A percentile compares a stretch with the other conserved stretches of the same genome.
phyloP scores from a whole-genome alignment of 805 yeast species.

The Jamesozyma gamospora region DNA sequence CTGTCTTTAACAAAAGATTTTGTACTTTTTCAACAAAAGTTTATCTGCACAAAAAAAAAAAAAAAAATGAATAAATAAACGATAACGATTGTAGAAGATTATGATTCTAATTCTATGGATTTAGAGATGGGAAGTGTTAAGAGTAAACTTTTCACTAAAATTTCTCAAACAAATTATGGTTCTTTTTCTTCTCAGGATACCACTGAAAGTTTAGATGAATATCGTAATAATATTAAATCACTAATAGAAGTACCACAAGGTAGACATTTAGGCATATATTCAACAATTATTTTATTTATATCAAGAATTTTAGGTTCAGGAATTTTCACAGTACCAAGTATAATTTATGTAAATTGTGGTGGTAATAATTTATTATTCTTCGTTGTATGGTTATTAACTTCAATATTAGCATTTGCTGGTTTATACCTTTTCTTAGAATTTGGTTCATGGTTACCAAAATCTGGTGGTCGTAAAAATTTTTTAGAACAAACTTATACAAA shows the following conservation, averaged over 20 bases:
- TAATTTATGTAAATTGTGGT: constrained; percentile 57
- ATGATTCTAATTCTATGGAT: neutral
- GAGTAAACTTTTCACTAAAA: neutral
- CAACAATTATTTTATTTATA: constrained; percentile 54
- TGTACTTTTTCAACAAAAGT: too few species aligned
- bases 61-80: too few species aligned
- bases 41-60: too few species aligned
- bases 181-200: constrained; percentile 7
- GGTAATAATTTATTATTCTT: constrained; percentile 55
- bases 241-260: constrained; percentile 49
- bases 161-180: neutral
- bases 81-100: neutral
- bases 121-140: neutral
- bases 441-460: constrained; percentile 60
- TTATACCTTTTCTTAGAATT: constrained; percentile 56
- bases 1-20: too few species aligned
- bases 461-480: constrained; percentile 70
- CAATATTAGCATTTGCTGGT: constrained; percentile 55
- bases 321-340: constrained; percentile 62
- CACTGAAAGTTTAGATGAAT: neutral
- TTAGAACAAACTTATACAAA: constrained; percentile 54
- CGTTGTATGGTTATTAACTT: constrained; percentile 53
- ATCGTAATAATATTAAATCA: constrained; percentile 1
- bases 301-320: constrained; percentile 73
- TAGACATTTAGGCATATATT: constrained; percentile 58